Conservation (phyloP, 495 filamentous ascomycete species). For the Aspergillus wentii region DNA sequence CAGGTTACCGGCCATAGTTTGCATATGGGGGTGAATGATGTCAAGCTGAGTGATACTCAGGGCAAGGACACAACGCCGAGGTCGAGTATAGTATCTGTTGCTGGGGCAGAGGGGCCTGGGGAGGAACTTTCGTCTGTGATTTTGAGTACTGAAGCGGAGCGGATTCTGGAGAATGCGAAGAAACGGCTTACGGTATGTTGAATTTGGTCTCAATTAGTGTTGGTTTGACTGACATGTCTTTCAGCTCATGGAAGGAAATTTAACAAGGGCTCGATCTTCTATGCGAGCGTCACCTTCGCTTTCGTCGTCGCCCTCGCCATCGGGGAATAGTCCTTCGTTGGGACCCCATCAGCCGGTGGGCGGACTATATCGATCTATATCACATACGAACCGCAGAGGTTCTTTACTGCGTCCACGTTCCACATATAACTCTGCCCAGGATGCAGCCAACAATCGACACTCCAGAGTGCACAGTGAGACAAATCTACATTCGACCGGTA, state of each 20-base stretch:
- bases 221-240: constrained; percentile 4
- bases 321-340: constrained; percentile 16
- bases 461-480: constrained; percentile 54
- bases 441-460: constrained; percentile 42
- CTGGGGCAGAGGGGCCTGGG: constrained; percentile 29
- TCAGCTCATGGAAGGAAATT: constrained; percentile 88
- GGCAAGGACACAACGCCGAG: constrained; percentile 2
- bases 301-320: constrained; percentile 43
- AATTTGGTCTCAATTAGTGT: not conserved
- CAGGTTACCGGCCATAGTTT: constrained; percentile 7
- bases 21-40: constrained; percentile 7
- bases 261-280: constrained; percentile 72
- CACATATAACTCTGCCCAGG: constrained; percentile 30
- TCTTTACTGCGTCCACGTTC: constrained; percentile 33
- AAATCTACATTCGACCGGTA: constrained; percentile 40
- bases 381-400: constrained; percentile 31
- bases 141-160: constrained; percentile 76
- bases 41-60: constrained; percentile 3
- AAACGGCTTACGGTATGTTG: constrained; percentile 72
- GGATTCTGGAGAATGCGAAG: constrained; percentile 89
- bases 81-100: constrained; percentile 15
- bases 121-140: constrained; percentile 63
- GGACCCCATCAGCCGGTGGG: constrained; percentile 31
- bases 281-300: constrained; percentile 56
- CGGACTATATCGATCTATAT: constrained; percentile 40